Conservation (phyloP, 1,284 basidiomycete genomes). For the Gymnopus androsaceus region DNA sequence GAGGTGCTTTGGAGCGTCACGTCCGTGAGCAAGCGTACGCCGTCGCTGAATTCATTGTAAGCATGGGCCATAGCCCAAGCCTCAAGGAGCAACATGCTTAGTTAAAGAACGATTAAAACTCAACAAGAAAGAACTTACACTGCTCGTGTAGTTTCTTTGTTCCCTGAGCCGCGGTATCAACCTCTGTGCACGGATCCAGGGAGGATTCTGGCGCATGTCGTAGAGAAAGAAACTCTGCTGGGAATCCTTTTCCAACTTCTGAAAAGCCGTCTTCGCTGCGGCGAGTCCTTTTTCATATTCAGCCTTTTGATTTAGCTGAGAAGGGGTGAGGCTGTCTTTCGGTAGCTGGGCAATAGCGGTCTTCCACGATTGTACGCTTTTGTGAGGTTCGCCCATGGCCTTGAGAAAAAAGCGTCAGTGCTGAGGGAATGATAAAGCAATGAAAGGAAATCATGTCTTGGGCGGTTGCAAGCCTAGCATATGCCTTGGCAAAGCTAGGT, state of each 20-base stretch:
- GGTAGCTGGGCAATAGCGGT: slow-evolving; percentile 31
- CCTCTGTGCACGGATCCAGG: slow-evolving; percentile 23
- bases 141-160: too few relatives aligned
- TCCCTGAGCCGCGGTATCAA: slow-evolving; percentile 20
- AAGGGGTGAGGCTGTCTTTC: slow-evolving; percentile 23
- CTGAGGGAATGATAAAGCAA: not conserved
- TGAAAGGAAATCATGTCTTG: slow-evolving; percentile 15
- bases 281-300: slow-evolving; percentile 32
- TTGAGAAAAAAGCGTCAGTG: not conserved
- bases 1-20: too few relatives aligned
- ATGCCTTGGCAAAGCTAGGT: slow-evolving; percentile 20
- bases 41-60: too few relatives aligned
- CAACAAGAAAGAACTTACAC: too few relatives aligned
- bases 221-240: slow-evolving; percentile 7
- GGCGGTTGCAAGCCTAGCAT: slow-evolving; percentile 17
- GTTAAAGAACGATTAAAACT: too few relatives aligned
- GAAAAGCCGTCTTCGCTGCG: slow-evolving; percentile 28
- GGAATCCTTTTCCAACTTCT: slow-evolving; percentile 10
- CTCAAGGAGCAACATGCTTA: too few relatives aligned
- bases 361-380: slow-evolving; percentile 23
- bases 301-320: slow-evolving; percentile 29
- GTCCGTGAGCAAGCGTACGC: too few relatives aligned
- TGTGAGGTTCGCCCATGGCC: not conserved
- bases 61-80: too few relatives aligned
- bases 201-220: too few relatives aligned